phyloP scores from a whole-genome alignment of 2,329 filamentous ascomycete species.

The Pseudogymnoascus sp. region DNA sequence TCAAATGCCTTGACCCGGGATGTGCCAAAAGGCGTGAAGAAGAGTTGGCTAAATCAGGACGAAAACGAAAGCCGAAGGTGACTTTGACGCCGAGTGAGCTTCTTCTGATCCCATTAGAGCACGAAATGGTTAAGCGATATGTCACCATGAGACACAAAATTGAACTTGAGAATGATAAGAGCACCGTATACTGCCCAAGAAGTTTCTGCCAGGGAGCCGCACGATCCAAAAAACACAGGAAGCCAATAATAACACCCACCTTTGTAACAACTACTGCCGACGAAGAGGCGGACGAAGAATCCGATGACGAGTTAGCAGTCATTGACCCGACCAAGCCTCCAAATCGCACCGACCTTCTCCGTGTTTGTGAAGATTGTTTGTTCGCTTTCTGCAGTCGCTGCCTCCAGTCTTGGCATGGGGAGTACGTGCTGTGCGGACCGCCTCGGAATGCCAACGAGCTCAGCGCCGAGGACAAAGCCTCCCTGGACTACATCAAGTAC shows the following conservation, averaged over 20 bases:
- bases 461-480: conserved; percentile 77
- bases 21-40: conserved; percentile 59
- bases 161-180: conserved; percentile 83
- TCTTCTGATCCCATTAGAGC: conserved; percentile 64
- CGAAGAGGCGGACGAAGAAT: conserved; percentile 37
- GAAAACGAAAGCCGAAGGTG: conserved; percentile 51
- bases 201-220: conserved; percentile 90
- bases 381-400: conserved; percentile 79
- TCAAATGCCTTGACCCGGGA: conserved; percentile 72
- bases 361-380: conserved; percentile 80
- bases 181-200: conserved; percentile 86
- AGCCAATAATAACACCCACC: conserved; percentile 59
- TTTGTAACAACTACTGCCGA: conserved; percentile 48
- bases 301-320: conserved; percentile 15
- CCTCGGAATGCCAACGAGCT: conserved; percentile 62
- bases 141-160: conserved; percentile 88
- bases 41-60: conserved; percentile 33
- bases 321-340: conserved; percentile 15
- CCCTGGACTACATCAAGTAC: conserved; percentile 71
- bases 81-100: conserved; percentile 78
- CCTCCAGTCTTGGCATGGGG: conserved; percentile 82
- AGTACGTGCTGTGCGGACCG: conserved; percentile 63
- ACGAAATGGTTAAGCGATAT: conserved; percentile 74
- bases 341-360: conserved; percentile 54
- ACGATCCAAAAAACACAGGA: conserved; percentile 64